Conservation (phyloP, 768 basidiomycete species). For the Trametes cingulata region DNA sequence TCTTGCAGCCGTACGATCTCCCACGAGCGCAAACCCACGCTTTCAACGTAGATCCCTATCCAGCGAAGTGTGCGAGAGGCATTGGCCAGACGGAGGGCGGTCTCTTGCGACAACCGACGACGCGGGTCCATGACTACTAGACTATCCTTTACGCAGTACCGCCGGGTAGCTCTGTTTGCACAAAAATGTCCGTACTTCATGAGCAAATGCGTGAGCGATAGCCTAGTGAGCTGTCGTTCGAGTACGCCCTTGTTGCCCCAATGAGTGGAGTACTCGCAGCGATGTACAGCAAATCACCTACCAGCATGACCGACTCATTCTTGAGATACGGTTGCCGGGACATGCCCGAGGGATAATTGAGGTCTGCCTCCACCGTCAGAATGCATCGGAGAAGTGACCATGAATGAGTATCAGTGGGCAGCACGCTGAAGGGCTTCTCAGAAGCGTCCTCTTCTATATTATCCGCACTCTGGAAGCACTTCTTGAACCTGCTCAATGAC, state of each 20-base stretch:
- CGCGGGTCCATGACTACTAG: too few relatives aligned
- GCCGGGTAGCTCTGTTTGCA: not conserved
- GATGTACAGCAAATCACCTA: not conserved
- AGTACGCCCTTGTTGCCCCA: not conserved
- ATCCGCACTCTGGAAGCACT: too few relatives aligned
- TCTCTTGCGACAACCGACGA: not conserved
- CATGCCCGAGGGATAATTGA: too few relatives aligned
- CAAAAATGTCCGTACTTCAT: not conserved
- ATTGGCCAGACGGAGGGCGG: not conserved
- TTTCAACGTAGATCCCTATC: not conserved
- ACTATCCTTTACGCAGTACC: too few relatives aligned
- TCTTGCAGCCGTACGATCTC: not conserved
- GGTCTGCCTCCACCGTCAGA: not conserved
- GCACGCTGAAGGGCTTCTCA: too few relatives aligned
- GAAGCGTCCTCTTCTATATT: too few relatives aligned
- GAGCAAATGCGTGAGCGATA: not conserved
- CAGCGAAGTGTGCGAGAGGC: not conserved
- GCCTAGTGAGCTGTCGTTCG: not conserved
- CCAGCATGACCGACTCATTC: not conserved
- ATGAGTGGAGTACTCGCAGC: too few relatives aligned
- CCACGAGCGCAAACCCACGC: not conserved
- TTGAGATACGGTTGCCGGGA: too few relatives aligned
- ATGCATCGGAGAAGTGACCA: not conserved
- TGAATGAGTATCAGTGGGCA: not conserved
- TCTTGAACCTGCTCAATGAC: too few relatives aligned